A percentile compares a stretch with the other conserved stretches of the same genome.
These are phyloP conservation scores for Candida sanyaensis DNA, from an alignment of 1,139 yeast species.

Conservation along the genomic window DNA sequence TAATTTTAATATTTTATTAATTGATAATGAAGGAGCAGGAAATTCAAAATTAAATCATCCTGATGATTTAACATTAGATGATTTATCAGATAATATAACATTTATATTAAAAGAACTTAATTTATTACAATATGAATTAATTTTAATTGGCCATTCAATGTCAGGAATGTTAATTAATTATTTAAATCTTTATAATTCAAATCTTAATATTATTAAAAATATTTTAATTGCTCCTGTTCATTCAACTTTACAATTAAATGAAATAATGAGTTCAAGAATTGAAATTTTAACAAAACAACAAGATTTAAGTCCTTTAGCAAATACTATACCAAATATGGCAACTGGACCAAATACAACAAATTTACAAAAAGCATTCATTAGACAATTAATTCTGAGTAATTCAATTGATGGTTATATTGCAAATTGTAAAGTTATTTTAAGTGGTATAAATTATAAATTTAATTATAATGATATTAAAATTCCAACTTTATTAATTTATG, in stretches of 20 bases:
- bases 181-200: slow-evolving; percentile 8
- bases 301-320: slow-evolving; percentile 17
- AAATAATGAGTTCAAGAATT: slow-evolving; percentile 19
- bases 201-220: slow-evolving; percentile 14
- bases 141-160: slow-evolving; percentile 31
- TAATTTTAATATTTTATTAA: slow-evolving; percentile 18
- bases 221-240: slow-evolving; percentile 28
- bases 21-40: slow-evolving; percentile 28
- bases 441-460: slow-evolving; percentile 10
- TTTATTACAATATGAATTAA: slow-evolving; percentile 11
- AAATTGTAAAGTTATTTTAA: slow-evolving; percentile 27
- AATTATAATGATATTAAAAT: slow-evolving; percentile 16
- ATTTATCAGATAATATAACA: slow-evolving; percentile 21
- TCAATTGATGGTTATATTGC: slow-evolving; percentile 23
- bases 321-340: slow-evolving; percentile 22
- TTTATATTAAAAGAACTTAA: slow-evolving; percentile 17
- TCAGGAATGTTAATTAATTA: slow-evolving; percentile 28
- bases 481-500: slow-evolving; percentile 22
- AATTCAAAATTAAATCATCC: slow-evolving; percentile 16
- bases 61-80: slow-evolving; percentile 14
- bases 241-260: slow-evolving; percentile 18
- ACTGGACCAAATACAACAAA: slow-evolving; percentile 19
- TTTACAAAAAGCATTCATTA: slow-evolving; percentile 21
- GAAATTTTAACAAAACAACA: slow-evolving; percentile 13
- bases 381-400: slow-evolving; percentile 22